phyloP scores from a whole-genome alignment of 305 asterid genomes.

The Solanum hybrid region DNA sequence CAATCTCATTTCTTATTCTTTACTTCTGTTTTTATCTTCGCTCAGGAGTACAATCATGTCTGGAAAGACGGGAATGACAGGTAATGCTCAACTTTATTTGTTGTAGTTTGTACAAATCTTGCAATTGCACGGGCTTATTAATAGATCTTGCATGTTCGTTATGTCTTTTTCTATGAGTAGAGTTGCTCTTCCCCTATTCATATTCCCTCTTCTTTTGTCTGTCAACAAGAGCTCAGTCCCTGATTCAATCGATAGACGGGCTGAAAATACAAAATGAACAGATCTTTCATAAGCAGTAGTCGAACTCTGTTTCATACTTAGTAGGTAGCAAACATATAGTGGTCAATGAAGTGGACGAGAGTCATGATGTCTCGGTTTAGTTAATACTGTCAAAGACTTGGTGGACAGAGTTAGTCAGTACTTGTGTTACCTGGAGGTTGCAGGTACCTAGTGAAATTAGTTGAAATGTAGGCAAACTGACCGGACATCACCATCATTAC shows the following conservation, averaged over 20 bases:
- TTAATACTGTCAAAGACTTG: not conserved
- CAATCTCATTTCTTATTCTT: not conserved
- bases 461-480: not conserved
- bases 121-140: not conserved
- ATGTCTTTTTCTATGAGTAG: not conserved
- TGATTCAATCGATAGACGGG: not conserved
- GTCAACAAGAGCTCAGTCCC: not conserved
- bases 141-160: not conserved
- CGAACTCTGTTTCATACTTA: not conserved
- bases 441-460: not conserved
- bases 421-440: not conserved
- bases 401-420: not conserved
- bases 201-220: not conserved
- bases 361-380: too few relatives aligned
- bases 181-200: not conserved
- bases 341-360: not conserved
- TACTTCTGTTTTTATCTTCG: slow-evolving; percentile 5
- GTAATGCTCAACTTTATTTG: slow-evolving; percentile 19
- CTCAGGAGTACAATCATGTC: slow-evolving; percentile 79
- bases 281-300: not conserved
- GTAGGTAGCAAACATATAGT: not conserved
- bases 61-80: slow-evolving; percentile 93
- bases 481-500: not conserved
- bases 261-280: not conserved
- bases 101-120: not conserved